phyloP scores from a whole-genome alignment of 2,329 filamentous ascomycete species.

The Colletotrichum gigasporum region DNA sequence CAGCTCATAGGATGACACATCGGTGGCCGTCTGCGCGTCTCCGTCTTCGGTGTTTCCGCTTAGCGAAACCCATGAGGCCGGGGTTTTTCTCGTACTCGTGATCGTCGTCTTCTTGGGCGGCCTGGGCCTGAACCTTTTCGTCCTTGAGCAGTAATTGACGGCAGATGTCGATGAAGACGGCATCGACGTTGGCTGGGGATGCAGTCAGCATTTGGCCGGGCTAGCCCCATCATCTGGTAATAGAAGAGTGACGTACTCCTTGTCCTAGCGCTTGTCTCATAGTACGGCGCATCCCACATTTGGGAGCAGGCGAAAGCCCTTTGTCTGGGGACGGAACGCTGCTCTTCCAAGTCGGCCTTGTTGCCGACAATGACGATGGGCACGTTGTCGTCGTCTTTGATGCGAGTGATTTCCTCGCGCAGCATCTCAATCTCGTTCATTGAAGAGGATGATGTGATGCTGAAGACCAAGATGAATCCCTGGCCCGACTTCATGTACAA shows the following conservation, averaged over 20 bases:
- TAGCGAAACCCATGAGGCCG: conserved; percentile 42
- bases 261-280: conserved; percentile 86
- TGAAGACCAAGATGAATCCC: conserved; percentile 91
- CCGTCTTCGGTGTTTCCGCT: conserved; percentile 41
- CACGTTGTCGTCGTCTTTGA: conserved; percentile 87
- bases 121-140: conserved; percentile 54
- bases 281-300: conserved; percentile 89
- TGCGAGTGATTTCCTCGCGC: conserved; percentile 88
- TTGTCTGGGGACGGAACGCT: conserved; percentile 79
- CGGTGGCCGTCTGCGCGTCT: conserved; percentile 37
- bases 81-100: conserved; percentile 55
- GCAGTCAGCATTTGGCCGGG: conserved; percentile 37
- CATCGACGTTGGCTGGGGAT: conserved; percentile 80
- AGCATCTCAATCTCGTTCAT: conserved; percentile 82
- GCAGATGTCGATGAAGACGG: conserved; percentile 87
- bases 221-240: no score
- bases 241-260: conserved; percentile 60
- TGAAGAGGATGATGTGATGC: conserved; percentile 87
- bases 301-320: conserved; percentile 88
- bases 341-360: conserved; percentile 90
- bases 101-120: conserved; percentile 49
- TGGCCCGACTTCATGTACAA: conserved; percentile 95
- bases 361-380: conserved; percentile 93
- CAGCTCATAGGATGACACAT: conserved; percentile 35
- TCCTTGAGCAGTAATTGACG: conserved; percentile 84